Evolutionary conservation across 345 rosid genomes (phyloP), one percentile per base, ranked within the genome.

Genomic region (Lagerstroemia speciosa): DNA sequence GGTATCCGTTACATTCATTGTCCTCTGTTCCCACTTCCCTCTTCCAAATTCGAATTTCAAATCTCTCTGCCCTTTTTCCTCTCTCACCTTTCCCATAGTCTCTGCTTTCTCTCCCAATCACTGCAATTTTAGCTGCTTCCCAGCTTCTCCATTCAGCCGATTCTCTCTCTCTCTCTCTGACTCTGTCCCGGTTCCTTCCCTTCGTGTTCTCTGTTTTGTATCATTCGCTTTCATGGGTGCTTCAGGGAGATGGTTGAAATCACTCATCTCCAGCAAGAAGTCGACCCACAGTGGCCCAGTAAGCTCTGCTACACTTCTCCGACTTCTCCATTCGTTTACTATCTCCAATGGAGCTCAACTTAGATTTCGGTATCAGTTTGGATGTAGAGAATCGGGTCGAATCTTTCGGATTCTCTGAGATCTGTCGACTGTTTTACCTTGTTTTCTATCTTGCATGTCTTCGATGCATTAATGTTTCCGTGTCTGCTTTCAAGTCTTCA

Each of bases 201-300:
- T 17, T 50, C 29, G 24, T 30, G 12, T 15, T 34, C 41, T 48
- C 10, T 22, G 31, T 29, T 37, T 29, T 11, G 33, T 26, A 20
- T 53, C 53, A 48, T 48, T n/a, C 29, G 10, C 29, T 40, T 20
- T 22, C 45, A 65, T 71, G 74, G 74, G 74, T 26, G 57, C 69
- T 55, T 65, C 74, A 32, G 67, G 68, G 20, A 64, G 50, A 26
- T 71, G 74, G 69, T 64, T 71, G 65, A 71, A 55, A 43, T 71
- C 74, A 6, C 64, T 71, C 22, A 22, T 71, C 64, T 32, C 74
- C 60, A 64, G 37, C 65, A 65, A 43, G 24, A 71, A 71, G 69
- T 29, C 63, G 5, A 41, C 63, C 50, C 69, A 65, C 15, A 45
- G 70, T n/a, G 86, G 84, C 38, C 83, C 72, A 6, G 96, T 90